Conservation (phyloP, 257 asterid genomes). For the Penstemon barbatus region DNA sequence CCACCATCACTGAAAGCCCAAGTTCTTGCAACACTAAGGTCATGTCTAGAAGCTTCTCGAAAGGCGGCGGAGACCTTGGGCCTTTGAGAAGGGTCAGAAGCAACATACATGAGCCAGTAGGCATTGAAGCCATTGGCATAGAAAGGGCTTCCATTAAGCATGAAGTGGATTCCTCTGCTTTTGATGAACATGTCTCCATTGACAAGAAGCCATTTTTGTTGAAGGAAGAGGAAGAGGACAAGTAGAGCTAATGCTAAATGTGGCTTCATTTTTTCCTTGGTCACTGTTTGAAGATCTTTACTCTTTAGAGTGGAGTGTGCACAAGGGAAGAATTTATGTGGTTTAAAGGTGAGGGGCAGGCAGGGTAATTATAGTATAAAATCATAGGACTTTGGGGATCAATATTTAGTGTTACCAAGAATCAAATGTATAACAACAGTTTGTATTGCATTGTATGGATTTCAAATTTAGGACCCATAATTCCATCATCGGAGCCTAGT, state of each 20-base stretch:
- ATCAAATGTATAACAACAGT: too few relatives aligned
- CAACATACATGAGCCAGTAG: constrained; percentile 86
- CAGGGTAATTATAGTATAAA: background rate
- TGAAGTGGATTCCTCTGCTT: constrained; percentile 68
- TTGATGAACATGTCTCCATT: constrained; percentile 51
- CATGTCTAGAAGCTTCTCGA: constrained; percentile 67
- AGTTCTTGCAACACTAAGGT: constrained; percentile 83
- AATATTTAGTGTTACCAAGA: background rate
- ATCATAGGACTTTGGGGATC: background rate
- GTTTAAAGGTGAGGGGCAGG: too few relatives aligned
- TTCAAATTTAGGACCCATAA: too few relatives aligned
- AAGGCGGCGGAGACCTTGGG: constrained; percentile 70
- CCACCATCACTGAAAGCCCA: constrained; percentile 98
- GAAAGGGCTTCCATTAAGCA: constrained; percentile 63
- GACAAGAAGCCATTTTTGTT: constrained; percentile 39
- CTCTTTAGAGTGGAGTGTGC: background rate
- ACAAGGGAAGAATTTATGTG: background rate
- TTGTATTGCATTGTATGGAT: too few relatives aligned
- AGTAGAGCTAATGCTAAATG: constrained; percentile 31
- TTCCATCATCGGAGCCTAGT: too few relatives aligned
- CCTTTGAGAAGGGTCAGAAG: constrained; percentile 75
- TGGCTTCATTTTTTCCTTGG: constrained; percentile 42
- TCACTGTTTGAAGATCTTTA: background rate
- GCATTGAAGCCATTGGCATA: constrained; percentile 95
- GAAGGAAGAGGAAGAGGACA: constrained; percentile 41